These are phyloP conservation scores for Wickerhamomyces bovis DNA, from an alignment of 805 yeast species.

Conservation along the genomic window DNA sequence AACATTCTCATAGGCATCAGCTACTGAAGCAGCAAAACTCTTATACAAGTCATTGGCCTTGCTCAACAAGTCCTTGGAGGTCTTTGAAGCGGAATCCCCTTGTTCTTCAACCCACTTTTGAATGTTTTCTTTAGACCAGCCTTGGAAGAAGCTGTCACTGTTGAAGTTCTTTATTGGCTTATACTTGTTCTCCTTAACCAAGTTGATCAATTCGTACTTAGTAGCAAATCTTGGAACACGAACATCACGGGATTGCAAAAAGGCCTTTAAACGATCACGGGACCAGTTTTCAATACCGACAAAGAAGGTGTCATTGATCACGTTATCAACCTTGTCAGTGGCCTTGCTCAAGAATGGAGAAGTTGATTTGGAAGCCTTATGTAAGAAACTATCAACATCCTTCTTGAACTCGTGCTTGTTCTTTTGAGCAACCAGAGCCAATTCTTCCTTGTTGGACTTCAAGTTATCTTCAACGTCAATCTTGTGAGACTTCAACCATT, in stretches of 20 bases:
- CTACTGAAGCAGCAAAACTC: conserved; percentile 10
- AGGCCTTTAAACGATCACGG: conserved; percentile 36
- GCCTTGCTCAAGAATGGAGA: conserved; percentile 32
- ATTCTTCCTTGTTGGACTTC: conserved; percentile 29
- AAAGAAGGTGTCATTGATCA: conserved; percentile 40
- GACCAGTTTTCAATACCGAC: conserved; percentile 43
- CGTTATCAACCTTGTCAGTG: conserved; percentile 26
- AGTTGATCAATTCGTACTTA: conserved; percentile 31
- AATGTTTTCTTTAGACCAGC: conserved; percentile 33
- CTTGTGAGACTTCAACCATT: conserved; percentile 47
- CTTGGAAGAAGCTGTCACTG: conserved; percentile 29
- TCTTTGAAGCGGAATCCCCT: conserved; percentile 20
- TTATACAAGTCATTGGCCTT: conserved; percentile 22
- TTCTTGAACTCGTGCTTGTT: conserved; percentile 29
- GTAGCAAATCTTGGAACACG: conserved; percentile 35
- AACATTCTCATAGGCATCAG: conserved; percentile 19
- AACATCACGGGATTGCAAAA: conserved; percentile 36
- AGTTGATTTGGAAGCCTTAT: conserved; percentile 24
- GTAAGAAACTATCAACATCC: conserved; percentile 35
- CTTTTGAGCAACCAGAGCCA: conserved; percentile 30
- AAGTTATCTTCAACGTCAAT: conserved; percentile 30
- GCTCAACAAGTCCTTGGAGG: conserved; percentile 14
- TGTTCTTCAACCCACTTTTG: conserved; percentile 35
- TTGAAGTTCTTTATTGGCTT: conserved; percentile 29
- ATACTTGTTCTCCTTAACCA: conserved; percentile 34